Evolutionary conservation across 345 rosid genomes (phyloP).

Genomic region (rapeseed (Brassica napus)): Da-Ae NC_063439.1:18146501-18147000

Average conservation of each 20-base stretch:
- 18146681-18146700: slow-evolving; percentile 3
- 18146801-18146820: slow-evolving; percentile 30
- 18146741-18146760: slow-evolving; percentile 12
- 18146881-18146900: slow-evolving; percentile 21
- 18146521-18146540: neutral
- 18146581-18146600: neutral
- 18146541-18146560: neutral
- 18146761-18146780: slow-evolving; percentile 1
- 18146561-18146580: no score
- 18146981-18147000: neutral
- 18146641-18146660: neutral
- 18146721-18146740: slow-evolving; percentile 26
- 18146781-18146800: slow-evolving; percentile 12
- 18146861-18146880: neutral
- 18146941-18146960: neutral
- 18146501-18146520: neutral
- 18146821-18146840: neutral
- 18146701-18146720: slow-evolving; percentile 18
- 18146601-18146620: neutral
- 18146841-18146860: neutral
- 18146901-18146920: slow-evolving; percentile 28
- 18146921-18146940: slow-evolving; percentile 5
- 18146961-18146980: neutral
- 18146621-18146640: slow-evolving; percentile 11
- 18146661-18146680: neutral